Evolutionary conservation across 2,329 filamentous ascomycete genomes (phyloP).

Genomic region (Clonostachys solani): DNA sequence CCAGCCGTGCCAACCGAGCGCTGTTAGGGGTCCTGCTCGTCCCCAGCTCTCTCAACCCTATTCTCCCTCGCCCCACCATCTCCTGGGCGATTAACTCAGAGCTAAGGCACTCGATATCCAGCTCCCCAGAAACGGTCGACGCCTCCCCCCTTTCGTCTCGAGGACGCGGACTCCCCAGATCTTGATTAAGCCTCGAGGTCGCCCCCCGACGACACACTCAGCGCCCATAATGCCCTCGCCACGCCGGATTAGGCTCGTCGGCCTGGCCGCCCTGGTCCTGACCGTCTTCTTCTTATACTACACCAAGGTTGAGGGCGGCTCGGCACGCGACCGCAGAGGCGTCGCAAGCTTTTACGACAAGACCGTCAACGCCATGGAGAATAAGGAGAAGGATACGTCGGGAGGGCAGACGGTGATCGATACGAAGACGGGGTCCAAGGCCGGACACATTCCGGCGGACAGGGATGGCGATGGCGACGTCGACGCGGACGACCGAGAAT

Average conservation of each 20-base stretch:
- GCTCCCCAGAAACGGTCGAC: too few relatives aligned
- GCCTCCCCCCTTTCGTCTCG: not conserved
- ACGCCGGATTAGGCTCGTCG: conserved; percentile 64
- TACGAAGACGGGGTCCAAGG: conserved; percentile 27
- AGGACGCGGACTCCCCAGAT: not conserved
- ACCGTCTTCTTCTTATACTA: conserved; percentile 71
- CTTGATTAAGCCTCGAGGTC: not conserved
- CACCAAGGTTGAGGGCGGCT: conserved; percentile 51
- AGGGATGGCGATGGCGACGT: conserved; percentile 51
- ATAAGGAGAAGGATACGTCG: conserved; percentile 3
- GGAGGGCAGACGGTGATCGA: conserved; percentile 16
- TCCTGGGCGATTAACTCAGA: too few relatives aligned
- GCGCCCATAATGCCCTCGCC: conserved; percentile 57
- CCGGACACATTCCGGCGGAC: conserved; percentile 35
- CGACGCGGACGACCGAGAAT: conserved; percentile 50
- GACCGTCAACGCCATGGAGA: conserved; percentile 51
- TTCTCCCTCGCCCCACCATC: too few relatives aligned
- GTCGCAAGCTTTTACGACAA: conserved; percentile 56
- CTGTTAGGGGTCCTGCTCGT: too few relatives aligned
- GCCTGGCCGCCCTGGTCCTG: conserved; percentile 58
- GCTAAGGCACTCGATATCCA: too few relatives aligned
- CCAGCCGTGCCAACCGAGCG: too few relatives aligned
- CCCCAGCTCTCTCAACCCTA: too few relatives aligned
- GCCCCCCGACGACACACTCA: not conserved
- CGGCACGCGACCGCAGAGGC: conserved; percentile 36